These are phyloP conservation scores for Blastobotrys attinorum DNA, from an alignment of 805 yeast genomes.

Conservation along the genomic window DNA sequence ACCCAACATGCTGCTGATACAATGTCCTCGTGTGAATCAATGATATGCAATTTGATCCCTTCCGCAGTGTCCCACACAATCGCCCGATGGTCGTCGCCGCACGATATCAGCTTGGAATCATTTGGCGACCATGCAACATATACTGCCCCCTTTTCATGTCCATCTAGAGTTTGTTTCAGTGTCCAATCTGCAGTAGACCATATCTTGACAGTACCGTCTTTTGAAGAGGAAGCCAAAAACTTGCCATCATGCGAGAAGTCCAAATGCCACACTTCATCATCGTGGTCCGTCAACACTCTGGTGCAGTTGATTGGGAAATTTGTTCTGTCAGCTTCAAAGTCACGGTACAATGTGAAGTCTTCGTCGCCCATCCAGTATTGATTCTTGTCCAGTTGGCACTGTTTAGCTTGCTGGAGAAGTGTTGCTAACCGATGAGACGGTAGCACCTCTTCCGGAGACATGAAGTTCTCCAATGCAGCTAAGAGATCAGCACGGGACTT, in stretches of 20 bases:
- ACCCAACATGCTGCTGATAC: constrained; percentile 38
- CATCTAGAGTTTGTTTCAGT: constrained; percentile 27
- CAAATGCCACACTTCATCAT: constrained; percentile 77
- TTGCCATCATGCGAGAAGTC: constrained; percentile 72
- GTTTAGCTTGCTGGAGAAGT: constrained; percentile 43
- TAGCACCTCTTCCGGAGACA: constrained; percentile 46
- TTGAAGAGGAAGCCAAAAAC: constrained; percentile 68
- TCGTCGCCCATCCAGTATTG: constrained; percentile 14
- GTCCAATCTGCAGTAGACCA: constrained; percentile 45
- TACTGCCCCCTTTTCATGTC: constrained; percentile 32
- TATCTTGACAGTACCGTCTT: constrained; percentile 54
- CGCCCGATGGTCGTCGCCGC: constrained; percentile 64
- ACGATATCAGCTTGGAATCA: constrained; percentile 57
- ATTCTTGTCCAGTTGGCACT: constrained; percentile 36
- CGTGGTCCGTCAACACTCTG: constrained; percentile 44
- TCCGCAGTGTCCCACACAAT: constrained; percentile 56
- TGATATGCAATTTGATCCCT: constrained; percentile 26
- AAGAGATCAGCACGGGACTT: constrained; percentile 36
- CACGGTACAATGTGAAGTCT: constrained; percentile 30
- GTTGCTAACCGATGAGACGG: constrained; percentile 46
- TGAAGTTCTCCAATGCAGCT: constrained; percentile 35
- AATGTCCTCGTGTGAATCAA: constrained; percentile 22
- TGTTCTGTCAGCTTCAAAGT: constrained; percentile 25
- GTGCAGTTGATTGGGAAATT: constrained; percentile 32
- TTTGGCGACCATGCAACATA: constrained; percentile 71